Evolutionary conservation across 176 grass and related monocot genomes (phyloP).

Genomic region (Carex scoparia): DNA sequence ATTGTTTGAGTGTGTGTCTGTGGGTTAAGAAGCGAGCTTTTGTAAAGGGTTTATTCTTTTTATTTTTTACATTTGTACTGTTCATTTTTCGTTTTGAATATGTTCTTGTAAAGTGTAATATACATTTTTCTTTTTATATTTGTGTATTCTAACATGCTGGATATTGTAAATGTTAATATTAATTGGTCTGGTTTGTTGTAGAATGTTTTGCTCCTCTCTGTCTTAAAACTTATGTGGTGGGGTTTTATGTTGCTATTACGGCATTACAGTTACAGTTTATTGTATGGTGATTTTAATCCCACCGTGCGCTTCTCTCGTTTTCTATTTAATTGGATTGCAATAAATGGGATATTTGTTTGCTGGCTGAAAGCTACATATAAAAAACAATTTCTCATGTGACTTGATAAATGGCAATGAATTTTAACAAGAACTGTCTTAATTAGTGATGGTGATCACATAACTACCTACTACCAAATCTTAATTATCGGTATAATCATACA

Average conservation of each 20-base stretch:
- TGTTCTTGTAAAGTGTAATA: not conserved
- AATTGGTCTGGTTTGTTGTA: no score
- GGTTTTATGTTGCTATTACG: no score
- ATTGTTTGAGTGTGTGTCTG: not conserved
- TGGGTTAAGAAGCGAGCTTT: not conserved
- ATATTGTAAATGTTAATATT: conserved; percentile 1
- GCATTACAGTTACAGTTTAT: no score
- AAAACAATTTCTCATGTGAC: no score
- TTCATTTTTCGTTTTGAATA: not conserved
- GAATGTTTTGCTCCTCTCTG: no score
- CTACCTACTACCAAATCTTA: not conserved
- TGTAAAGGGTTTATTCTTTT: conserved; percentile 15
- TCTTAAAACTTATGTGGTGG: not conserved
- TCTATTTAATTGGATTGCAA: no score
- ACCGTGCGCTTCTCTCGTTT: not conserved
- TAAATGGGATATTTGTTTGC: no score
- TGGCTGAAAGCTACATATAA: no score
- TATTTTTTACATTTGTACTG: not conserved
- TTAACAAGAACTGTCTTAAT: not conserved
- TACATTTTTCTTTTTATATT: not conserved
- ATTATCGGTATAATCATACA: not conserved
- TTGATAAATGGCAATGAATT: not conserved
- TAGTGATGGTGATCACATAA: not conserved
- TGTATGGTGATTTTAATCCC: no score
- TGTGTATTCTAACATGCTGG: not conserved